Percentiles rank a stretch among this genome's conserved stretches.
Evolutionary conservation across 1,284 basidiomycete genomes (phyloP).

Genomic region (Anthracocystis walkeri): DNA sequence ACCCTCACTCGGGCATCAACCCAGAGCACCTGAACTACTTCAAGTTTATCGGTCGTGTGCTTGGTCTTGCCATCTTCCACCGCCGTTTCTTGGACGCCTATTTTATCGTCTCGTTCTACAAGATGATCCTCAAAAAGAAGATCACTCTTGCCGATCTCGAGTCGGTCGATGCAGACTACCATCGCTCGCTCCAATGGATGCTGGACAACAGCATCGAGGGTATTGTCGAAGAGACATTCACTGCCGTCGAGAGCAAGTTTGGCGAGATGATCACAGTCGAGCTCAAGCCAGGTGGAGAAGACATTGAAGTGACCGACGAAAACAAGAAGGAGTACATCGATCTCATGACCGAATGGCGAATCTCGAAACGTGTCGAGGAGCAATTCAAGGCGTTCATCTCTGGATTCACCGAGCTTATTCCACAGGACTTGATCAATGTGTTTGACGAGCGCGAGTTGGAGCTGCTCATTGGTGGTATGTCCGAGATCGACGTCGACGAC

Average conservation of each 20-base stretch:
- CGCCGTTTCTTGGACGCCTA: conserved; percentile 98
- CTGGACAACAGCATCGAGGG: conserved; percentile 68
- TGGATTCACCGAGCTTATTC: conserved; percentile 94
- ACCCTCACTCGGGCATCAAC: conserved; percentile 96
- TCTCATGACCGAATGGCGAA: conserved; percentile 91
- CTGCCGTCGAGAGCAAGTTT: conserved; percentile 90
- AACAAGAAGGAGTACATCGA: conserved; percentile 99
- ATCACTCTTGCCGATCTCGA: conserved; percentile 67
- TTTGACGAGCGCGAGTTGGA: conserved; percentile 99
- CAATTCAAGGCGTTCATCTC: conserved; percentile 97
- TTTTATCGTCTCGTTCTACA: conserved; percentile 99
- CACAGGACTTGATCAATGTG: conserved; percentile 92
- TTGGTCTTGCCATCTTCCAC: conserved; percentile 98
- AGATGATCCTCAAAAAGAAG: conserved; percentile 78
- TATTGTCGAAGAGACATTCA: conserved; percentile 69
- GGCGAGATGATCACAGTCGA: conserved; percentile 95
- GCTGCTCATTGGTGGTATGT: conserved; percentile 93
- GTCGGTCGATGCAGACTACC: conserved; percentile 73
- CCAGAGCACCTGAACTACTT: conserved; percentile 99
- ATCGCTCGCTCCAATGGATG: conserved; percentile 96
- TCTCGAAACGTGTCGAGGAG: conserved; percentile 88
- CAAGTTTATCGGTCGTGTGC: conserved; percentile 95
- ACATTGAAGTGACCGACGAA: conserved; percentile 89
- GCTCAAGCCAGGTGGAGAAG: conserved; percentile 85
- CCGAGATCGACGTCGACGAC: conserved; percentile 87